Evolutionary conservation across 352 stramenopile species (phyloP).

Genomic region (Bremia lactucae): DNA sequence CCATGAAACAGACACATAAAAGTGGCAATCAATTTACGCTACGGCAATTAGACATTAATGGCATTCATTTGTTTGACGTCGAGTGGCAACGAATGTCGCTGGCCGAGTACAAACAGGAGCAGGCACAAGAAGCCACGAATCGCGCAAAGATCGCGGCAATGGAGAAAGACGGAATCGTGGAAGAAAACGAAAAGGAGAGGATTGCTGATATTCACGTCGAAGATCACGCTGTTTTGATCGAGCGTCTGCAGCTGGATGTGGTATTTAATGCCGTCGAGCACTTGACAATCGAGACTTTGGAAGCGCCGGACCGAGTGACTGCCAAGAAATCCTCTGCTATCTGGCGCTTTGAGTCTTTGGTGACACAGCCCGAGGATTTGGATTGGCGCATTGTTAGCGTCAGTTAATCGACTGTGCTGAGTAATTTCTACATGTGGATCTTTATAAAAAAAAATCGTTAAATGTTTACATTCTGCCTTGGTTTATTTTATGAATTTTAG

Average conservation of each 20-base stretch:
- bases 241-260: slow-evolving; percentile 21
- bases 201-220: slow-evolving; percentile 3
- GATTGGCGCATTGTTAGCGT: slow-evolving; percentile 44
- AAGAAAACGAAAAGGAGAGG: slow-evolving; percentile 1
- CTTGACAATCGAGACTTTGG: slow-evolving; percentile 23
- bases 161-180: slow-evolving; percentile 26
- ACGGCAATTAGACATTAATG: slow-evolving; percentile 40
- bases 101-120: slow-evolving; percentile 31
- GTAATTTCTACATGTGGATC: too few relatives aligned
- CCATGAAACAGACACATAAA: slow-evolving; percentile 43
- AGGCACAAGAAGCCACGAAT: slow-evolving; percentile 25
- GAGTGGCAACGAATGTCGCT: slow-evolving; percentile 39
- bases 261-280: slow-evolving; percentile 25
- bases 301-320: slow-evolving; percentile 19
- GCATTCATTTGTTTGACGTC: slow-evolving; percentile 31
- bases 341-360: slow-evolving; percentile 38
- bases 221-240: slow-evolving; percentile 12
- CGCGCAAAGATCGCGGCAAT: slow-evolving; percentile 22
- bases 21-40: slow-evolving; percentile 35
- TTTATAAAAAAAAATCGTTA: too few relatives aligned
- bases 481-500: too few relatives aligned
- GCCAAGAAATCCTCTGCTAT: slow-evolving; percentile 21
- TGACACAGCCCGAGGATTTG: slow-evolving; percentile 37
- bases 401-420: slow-evolving; percentile 13
- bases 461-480: too few relatives aligned